phyloP scores from a whole-genome alignment of 176 grass and related monocot species.

The Stipa capillata region DNA sequence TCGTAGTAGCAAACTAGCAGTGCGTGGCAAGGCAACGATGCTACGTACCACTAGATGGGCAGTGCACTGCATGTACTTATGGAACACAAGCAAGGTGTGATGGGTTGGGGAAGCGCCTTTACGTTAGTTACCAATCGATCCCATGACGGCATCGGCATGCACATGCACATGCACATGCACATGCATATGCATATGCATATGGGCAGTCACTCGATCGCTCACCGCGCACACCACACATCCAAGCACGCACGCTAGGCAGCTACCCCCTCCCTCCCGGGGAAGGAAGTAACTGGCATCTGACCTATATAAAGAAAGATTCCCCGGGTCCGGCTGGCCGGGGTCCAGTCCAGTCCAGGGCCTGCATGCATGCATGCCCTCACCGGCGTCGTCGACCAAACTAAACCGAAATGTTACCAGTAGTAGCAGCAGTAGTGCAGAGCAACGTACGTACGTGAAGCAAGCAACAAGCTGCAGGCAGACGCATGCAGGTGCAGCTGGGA shows the following conservation, averaged over 20 bases:
- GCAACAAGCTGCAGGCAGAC: too few relatives aligned
- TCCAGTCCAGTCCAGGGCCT: neutral
- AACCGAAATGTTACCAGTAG: neutral
- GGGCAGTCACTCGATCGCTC: neutral
- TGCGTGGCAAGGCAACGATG: too few relatives aligned
- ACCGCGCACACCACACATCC: neutral
- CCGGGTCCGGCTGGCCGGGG: neutral
- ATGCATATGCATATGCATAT: constrained; percentile 41
- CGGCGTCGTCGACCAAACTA: neutral
- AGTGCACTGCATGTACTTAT: neutral
- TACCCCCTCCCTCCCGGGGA: neutral
- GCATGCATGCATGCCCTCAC: neutral
- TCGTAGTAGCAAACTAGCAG: neutral
- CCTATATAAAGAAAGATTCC: constrained; percentile 30
- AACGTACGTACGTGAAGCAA: neutral
- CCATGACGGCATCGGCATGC: constrained; percentile 40
- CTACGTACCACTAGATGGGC: neutral
- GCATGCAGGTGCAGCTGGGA: neutral
- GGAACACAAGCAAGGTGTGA: constrained; percentile 6
- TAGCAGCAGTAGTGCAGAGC: neutral
- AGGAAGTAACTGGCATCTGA: neutral
- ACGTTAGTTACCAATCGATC: constrained; percentile 32
- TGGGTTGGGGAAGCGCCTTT: constrained; percentile 12
- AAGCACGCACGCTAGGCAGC: neutral
- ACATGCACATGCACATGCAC: too few relatives aligned